Evolutionary conservation across 768 basidiomycete species (phyloP), one percentile per base, ranked within the genome.

Genomic region (Filobasidium wieringae): DNA sequence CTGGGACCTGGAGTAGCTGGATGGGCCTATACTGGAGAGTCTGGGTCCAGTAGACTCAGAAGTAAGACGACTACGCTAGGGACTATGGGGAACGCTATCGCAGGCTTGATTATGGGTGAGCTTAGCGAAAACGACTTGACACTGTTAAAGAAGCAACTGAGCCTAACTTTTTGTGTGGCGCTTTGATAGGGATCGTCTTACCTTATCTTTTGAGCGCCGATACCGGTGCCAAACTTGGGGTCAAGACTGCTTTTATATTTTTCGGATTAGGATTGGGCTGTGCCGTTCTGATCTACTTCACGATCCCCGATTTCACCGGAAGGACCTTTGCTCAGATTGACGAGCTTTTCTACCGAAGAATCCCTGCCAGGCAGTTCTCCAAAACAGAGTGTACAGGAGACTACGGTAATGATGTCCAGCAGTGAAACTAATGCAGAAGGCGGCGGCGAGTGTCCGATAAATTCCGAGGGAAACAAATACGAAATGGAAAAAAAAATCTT

Each of bases 291-390:
- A 51, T 65, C 55, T 65, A 52, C 53, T 43, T 65, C 43, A 56
- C 51, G 33, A 53, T 61, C 17, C 63, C 63, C n/a, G 60, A 64
- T 51, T 49, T 58, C 24, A 61, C 63, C 26, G 63, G 60, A 11
- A 33, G 56, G 12, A 49, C 54, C 8, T 57, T 56, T 24, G 59
- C 55, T 7, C 34, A 54, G 51, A 9, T 61, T 17, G 54, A 61
- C 54, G 59, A 61, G 41, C 40, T 55, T 8, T 61, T 61, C 31
- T 32, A 30, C 12, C 54, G 59, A 17, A 36, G 33, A 7, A 56
- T 56, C 19, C 32, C 40, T 1, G 59, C 59, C 34, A 54, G 59
- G 15, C 27, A 34, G 22, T 61, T 61, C 29, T 45, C 54, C 27
- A 37, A 24, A 40, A 61, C 59, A 12, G 37, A 39, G n/a, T 51